Evolutionary conservation across 139 green algal species (phyloP).

Genomic region (Chlamydomonas sp.): DNA sequence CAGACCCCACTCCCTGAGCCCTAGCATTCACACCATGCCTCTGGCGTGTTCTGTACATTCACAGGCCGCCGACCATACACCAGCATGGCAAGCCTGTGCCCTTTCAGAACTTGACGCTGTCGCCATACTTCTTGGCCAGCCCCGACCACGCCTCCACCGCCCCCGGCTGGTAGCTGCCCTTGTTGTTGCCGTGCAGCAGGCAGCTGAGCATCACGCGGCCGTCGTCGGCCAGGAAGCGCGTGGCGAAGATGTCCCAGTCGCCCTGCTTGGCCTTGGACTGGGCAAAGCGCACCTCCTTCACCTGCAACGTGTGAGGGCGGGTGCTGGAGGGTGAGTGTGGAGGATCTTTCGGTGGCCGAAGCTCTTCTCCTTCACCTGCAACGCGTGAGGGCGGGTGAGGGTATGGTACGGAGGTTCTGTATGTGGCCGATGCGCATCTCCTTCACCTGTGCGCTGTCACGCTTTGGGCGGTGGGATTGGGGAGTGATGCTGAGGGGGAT

Average conservation of each 20-base stretch:
- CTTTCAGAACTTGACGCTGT: slow-evolving; percentile 14
- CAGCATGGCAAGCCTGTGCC: too few relatives aligned
- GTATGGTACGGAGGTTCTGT: background rate
- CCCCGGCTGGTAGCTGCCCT: background rate
- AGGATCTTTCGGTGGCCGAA: too few relatives aligned
- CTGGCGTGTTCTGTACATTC: too few relatives aligned
- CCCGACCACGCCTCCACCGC: slow-evolving; percentile 7
- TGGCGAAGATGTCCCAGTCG: slow-evolving; percentile 33
- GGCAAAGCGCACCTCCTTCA: slow-evolving; percentile 22
- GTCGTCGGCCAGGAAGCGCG: slow-evolving; percentile 21
- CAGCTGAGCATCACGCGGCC: slow-evolving; percentile 22
- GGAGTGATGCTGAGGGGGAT: too few relatives aligned
- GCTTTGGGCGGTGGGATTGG: too few relatives aligned
- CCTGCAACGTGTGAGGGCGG: background rate
- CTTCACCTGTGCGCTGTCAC: too few relatives aligned
- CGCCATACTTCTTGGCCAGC: slow-evolving; percentile 23
- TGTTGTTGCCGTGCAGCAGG: slow-evolving; percentile 15
- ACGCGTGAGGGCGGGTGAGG: background rate
- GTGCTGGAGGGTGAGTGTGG: background rate
- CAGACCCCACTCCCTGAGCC: too few relatives aligned
- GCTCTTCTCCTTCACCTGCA: background rate
- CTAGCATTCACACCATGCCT: too few relatives aligned
- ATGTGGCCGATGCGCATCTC: too few relatives aligned
- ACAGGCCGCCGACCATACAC: too few relatives aligned
- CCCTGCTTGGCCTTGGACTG: slow-evolving; percentile 34